These are phyloP conservation scores for Thermothelomyces thermophilus DNA, from an alignment of 2,329 filamentous ascomycete species.

Conservation along the genomic window DNA sequence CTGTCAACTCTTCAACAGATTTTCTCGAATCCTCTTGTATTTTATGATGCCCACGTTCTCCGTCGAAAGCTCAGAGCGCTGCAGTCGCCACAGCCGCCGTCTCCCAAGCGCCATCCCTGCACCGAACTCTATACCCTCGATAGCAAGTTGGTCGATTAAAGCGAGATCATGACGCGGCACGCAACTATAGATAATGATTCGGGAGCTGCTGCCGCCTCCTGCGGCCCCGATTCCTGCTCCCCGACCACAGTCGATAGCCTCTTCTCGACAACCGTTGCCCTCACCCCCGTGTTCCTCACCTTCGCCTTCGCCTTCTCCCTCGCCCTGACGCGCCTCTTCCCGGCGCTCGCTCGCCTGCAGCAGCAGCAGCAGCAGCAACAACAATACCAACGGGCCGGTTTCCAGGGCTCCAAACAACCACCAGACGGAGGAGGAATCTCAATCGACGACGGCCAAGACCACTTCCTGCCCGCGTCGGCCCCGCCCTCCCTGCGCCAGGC, in stretches of 20 bases:
- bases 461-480: conserved; percentile 57
- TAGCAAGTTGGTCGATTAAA: no score
- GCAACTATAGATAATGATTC: no score
- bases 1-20: neutral
- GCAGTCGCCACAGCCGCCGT: no score
- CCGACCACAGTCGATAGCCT: neutral
- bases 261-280: conserved; percentile 37
- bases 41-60: neutral
- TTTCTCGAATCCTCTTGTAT: no score
- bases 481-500: conserved; percentile 52
- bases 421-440: conserved; percentile 25
- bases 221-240: conserved; percentile 2
- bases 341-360: conserved; percentile 56
- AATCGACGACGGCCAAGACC: conserved; percentile 50
- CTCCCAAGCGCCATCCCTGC: no score
- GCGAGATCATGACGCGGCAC: no score
- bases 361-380: conserved; percentile 3
- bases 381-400: neutral
- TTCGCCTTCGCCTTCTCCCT: conserved; percentile 58
- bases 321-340: conserved; percentile 64
- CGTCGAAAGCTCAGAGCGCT: neutral
- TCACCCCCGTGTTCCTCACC: conserved; percentile 64
- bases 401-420: neutral
- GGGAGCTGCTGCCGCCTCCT: no score
- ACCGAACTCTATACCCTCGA: no score